Evolutionary conservation across 164 flowering plant genomes (phyloP).

Genomic region (Echeveria elegans): DNA sequence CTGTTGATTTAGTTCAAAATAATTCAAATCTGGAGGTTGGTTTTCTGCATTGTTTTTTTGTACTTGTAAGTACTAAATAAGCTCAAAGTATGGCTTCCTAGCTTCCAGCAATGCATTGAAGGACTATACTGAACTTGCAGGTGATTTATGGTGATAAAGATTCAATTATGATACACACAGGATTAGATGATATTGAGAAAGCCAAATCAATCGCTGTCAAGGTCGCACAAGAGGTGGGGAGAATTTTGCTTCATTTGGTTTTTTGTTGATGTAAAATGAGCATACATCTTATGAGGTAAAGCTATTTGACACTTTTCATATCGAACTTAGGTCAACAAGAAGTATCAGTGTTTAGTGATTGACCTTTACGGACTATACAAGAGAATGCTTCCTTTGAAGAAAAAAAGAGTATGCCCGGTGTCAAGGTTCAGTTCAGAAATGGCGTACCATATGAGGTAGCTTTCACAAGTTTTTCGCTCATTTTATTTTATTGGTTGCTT

Average conservation of each 20-base stretch:
- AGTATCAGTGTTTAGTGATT: constrained; percentile 79
- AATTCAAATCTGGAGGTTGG: constrained; percentile 80
- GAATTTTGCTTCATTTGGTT: not conserved
- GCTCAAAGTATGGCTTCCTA: not conserved
- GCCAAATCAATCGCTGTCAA: constrained; percentile 70
- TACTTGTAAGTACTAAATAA: not conserved
- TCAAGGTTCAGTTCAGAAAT: constrained; percentile 75
- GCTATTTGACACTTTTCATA: constrained; percentile 3
- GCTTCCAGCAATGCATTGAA: not conserved
- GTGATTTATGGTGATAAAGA: constrained; percentile 98
- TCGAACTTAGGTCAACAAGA: constrained; percentile 72
- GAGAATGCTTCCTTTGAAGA: constrained; percentile 97
- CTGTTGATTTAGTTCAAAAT: constrained; percentile 94
- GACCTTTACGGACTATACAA: constrained; percentile 96
- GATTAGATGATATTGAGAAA: constrained; percentile 77
- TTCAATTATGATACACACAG: constrained; percentile 93
- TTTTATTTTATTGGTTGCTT: constrained; percentile 1
- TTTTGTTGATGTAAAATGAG: not conserved
- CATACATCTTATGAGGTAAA: not conserved
- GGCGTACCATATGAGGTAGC: constrained; percentile 68
- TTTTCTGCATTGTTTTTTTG: not conserved
- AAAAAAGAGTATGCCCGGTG: constrained; percentile 99
- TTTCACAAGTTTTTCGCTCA: no score
- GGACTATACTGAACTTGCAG: constrained; percentile 32
- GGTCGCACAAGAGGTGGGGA: constrained; percentile 80